Evolutionary conservation across 495 filamentous ascomycete genomes (phyloP).

Genomic region (Xylaria scruposa): DNA sequence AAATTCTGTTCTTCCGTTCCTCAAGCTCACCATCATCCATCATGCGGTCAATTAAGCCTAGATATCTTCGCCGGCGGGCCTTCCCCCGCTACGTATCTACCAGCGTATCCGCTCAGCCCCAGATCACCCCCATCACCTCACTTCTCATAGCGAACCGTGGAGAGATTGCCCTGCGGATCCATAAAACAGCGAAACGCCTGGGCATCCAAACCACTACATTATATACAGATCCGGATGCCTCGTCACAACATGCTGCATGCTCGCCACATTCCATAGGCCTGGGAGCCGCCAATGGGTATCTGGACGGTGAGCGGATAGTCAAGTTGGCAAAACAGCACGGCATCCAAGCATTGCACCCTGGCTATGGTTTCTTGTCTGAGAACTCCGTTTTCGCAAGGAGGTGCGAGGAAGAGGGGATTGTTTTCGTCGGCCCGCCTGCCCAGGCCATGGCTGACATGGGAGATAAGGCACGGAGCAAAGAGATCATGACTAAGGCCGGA

Average conservation of each 20-base stretch:
- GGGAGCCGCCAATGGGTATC: slow-evolving; percentile 80
- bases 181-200: slow-evolving; percentile 81
- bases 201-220: slow-evolving; percentile 94
- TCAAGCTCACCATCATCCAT: neutral
- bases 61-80: slow-evolving; percentile 32
- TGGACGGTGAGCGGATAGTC: slow-evolving; percentile 93
- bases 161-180: slow-evolving; percentile 94
- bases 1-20: neutral
- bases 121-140: slow-evolving; percentile 69
- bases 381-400: slow-evolving; percentile 89
- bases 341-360: slow-evolving; percentile 90
- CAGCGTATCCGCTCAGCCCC: slow-evolving; percentile 37
- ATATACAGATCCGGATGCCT: slow-evolving; percentile 90
- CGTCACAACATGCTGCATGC: slow-evolving; percentile 85
- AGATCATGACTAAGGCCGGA: slow-evolving; percentile 92
- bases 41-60: slow-evolving; percentile 44
- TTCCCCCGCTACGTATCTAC: slow-evolving; percentile 37
- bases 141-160: slow-evolving; percentile 96
- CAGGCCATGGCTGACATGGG: slow-evolving; percentile 97
- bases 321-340: slow-evolving; percentile 81
- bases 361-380: slow-evolving; percentile 97
- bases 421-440: slow-evolving; percentile 94
- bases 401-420: slow-evolving; percentile 87
- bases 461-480: slow-evolving; percentile 88
- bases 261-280: slow-evolving; percentile 83